A percentile compares a stretch with the other conserved stretches of the same genome.
Evolutionary conservation across 208 protist species (phyloP).

Genomic region (Trypanosomatidae sp.): DNA sequence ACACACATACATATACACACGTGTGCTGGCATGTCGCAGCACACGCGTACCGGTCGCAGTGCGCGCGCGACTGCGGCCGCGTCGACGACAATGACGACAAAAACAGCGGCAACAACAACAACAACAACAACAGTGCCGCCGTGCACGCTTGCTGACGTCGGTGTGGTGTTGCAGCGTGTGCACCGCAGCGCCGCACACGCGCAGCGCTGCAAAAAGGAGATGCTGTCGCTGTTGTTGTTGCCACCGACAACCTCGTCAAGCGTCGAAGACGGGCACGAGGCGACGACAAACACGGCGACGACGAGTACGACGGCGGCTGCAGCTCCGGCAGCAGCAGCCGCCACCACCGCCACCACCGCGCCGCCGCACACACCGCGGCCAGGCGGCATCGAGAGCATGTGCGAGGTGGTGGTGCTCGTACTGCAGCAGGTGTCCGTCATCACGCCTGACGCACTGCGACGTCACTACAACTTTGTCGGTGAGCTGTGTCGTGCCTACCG

Average conservation of each 20-base stretch:
- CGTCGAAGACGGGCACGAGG: background rate
- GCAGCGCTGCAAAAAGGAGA: conserved; percentile 37
- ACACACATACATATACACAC: conserved; percentile 1
- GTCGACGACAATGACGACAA: no score
- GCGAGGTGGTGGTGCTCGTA: conserved; percentile 45
- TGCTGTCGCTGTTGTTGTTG: conserved; percentile 17
- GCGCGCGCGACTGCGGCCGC: background rate
- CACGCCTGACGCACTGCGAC: conserved; percentile 44
- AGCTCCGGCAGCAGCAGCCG: no score
- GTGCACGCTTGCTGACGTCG: conserved; percentile 13
- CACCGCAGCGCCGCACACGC: conserved; percentile 64
- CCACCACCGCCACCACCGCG: no score
- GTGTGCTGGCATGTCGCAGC: background rate
- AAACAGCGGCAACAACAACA: background rate
- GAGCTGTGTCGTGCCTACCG: conserved; percentile 48
- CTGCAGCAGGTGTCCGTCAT: conserved; percentile 62
- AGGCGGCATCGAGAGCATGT: conserved; percentile 14
- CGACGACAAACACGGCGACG: conserved; percentile 1
- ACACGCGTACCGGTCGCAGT: background rate
- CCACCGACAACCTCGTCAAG: conserved; percentile 4
- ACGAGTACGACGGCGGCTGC: no score
- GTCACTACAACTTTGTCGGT: conserved; percentile 66
- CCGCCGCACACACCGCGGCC: background rate
- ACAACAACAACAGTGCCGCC: background rate
- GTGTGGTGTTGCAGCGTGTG: conserved; percentile 62